These are phyloP conservation scores for Mortierella sp. DNA, from an alignment of 371 early-diverging fungal species.

Conservation along the genomic window DNA sequence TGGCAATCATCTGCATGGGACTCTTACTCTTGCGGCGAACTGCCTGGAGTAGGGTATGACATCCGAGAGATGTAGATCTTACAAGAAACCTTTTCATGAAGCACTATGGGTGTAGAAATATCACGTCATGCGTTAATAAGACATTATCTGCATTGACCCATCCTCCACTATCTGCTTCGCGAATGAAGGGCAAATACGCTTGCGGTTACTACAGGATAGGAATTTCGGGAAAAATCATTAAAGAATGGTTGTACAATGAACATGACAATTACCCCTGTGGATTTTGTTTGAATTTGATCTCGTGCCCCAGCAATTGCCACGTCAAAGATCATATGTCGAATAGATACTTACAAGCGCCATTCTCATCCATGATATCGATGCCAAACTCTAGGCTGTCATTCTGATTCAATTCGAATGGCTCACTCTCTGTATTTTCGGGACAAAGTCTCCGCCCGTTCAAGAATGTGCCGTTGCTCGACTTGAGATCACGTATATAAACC, in stretches of 20 bases:
- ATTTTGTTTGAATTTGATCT: constrained; percentile 41
- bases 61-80: constrained; percentile 61
- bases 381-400: constrained; percentile 89
- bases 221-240: no score
- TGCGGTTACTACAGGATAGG: no score
- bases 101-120: constrained; percentile 55
- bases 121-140: no score
- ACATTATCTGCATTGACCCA: no score
- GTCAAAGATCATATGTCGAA: constrained; percentile 55
- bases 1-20: not conserved
- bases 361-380: constrained; percentile 84
- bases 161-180: not conserved
- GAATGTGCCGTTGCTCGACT: constrained; percentile 91
- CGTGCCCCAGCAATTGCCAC: constrained; percentile 72
- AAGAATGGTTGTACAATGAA: no score
- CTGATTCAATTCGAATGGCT: constrained; percentile 69
- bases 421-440: constrained; percentile 76
- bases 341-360: constrained; percentile 48
- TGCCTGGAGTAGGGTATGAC: constrained; percentile 32
- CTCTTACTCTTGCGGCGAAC: constrained; percentile 53
- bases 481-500: constrained; percentile 83
- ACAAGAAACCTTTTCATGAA: constrained; percentile 80
- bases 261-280: no score
- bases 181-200: no score
- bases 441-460: constrained; percentile 82